Evolutionary conservation across 306 rosid species (phyloP), one percentile per base, ranked within the genome.

Genomic region (Acacia melanoxylon): DNA sequence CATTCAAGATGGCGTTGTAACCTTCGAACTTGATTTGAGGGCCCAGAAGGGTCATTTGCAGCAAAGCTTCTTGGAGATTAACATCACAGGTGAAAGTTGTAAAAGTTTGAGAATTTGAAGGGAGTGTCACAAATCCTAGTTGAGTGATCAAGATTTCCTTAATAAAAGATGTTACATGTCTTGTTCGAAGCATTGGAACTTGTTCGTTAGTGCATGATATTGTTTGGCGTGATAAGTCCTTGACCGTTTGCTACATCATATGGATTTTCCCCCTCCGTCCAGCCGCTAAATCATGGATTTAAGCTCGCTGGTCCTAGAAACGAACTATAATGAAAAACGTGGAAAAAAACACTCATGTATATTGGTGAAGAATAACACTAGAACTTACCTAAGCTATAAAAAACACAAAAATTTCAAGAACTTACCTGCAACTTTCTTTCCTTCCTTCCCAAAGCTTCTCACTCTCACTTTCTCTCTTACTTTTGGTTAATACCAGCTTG

Each of bases 11-110:
- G 17, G 78, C 15, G 22, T 87, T 75, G 87, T 93, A 93, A 81
- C 74, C 89, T 72, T 85, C 72, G 22, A 91, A 93, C 79, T 78
- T 85, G 81, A 87, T 89, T 81, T 68, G 85, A 33, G 52, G 77
- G 81, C 90, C 91, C 15, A 68, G 75, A 76, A 88, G 58, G 81
- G 90, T 84, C 98, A 93, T 93, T 88, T 91, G 86, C 48, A 89
- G 67, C 84, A 91, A 66, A 59, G 93, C 89, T 76, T 91, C 88
- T 70, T 84, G 85, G 5, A 91, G 89, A 58, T 74, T 81, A 81
- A 78, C 81, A 78, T 81, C 78, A 79, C 69, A 68, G 82, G 82
- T 86, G 41, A 74, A 83, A 72, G 86, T 63, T 59, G 79, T 56
- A 31, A 85, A 65, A 66, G 9, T 40, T 25, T 54, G 68, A 42